A percentile compares a stretch with the other conserved stretches of the same genome.
Conservation (phyloP, 352 stramenopile genomes). For the Thraustochytrium sp. region DNA sequence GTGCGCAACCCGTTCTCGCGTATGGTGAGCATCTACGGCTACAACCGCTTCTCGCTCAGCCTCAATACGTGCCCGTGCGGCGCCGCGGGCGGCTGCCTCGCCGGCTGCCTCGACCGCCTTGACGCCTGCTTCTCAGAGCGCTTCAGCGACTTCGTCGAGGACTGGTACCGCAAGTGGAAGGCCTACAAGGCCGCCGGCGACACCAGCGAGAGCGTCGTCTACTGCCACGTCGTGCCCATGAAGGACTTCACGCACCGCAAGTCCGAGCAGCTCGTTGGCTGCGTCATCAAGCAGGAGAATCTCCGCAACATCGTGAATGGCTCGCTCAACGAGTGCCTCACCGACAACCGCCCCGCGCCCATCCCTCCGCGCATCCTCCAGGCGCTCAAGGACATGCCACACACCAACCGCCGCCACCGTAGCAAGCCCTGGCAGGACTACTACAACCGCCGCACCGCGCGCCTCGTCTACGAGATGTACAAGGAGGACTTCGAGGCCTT, state of each 20-base stretch:
- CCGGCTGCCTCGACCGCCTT: too few species aligned
- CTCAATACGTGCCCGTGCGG: too few species aligned
- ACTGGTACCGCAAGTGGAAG: slow-evolving; percentile 49
- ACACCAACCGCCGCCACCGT: slow-evolving; percentile 50
- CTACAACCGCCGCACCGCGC: slow-evolving; percentile 53
- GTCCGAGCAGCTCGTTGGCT: slow-evolving; percentile 50
- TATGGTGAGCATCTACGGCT: slow-evolving; percentile 57
- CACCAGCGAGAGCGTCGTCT: slow-evolving; percentile 50
- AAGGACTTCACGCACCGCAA: slow-evolving; percentile 53
- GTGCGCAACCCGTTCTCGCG: slow-evolving; percentile 55
- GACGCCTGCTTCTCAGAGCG: too few species aligned
- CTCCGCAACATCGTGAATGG: slow-evolving; percentile 50
- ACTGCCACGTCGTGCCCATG: slow-evolving; percentile 55
- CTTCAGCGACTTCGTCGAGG: slow-evolving; percentile 52
- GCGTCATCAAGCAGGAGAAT: slow-evolving; percentile 54
- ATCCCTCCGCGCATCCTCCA: slow-evolving; percentile 50
- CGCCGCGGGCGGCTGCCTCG: too few species aligned
- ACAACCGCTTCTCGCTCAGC: slow-evolving; percentile 55
- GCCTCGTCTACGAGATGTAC: slow-evolving; percentile 57
- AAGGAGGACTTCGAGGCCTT: slow-evolving; percentile 54
- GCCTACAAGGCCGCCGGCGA: not conserved
- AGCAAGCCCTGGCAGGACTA: slow-evolving; percentile 54
- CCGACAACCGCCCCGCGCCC: not conserved
- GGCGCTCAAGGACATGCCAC: slow-evolving; percentile 55
- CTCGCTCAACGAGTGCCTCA: not conserved